Base-by-base conservation (phyloP, 108 stramenopile species). In the Cylindrotheca closterium region DNA sequence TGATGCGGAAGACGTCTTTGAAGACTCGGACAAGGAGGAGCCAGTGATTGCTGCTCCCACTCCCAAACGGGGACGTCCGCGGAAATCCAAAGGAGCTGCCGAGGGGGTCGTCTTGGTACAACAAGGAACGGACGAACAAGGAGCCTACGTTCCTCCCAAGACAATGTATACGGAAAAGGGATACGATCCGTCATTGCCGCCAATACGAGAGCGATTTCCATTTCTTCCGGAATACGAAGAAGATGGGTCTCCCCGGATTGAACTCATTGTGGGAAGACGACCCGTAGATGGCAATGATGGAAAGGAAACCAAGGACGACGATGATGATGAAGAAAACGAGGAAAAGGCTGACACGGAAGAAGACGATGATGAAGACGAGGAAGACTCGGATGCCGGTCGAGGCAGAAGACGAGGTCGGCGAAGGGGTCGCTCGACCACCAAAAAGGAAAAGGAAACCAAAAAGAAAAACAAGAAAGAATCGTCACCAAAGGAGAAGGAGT, bases 201-300 rank as follows among this genome's bases (percentile, higher is more conserved):
- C 89, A 23, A 74, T 96, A 26, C 71, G 96, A 27, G 91, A 95
- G 58, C 74, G 87, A 42, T 97, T 92, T 66, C 79, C 86, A 10
- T 97, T 95, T 67, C 72, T 95, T 54, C 96, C 96, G 5, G 95
- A 96, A 65, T 91, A 76, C 51, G 94, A 96, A 64, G 80, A 83
- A 47, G 97, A 98, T 76, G 97, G 97, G 18, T 90, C 92, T 17
- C 94, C 94, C 5, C 76, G 86, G 49, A 94, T 98, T 55, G 96
- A 97, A 30, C 71, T 87, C 34, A 96, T 97, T 75, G 81, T 94
- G 18, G 96, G 96, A 4, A 71, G 94, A 18, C 87, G 96, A 5
- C 89, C 88, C 18, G 81, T 94, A n/a, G 93, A 92, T 58, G 69
- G 67, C 25, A 68, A 75, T 19, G 73, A 67, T 17, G 82, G 81